Evolutionary conservation across 2,329 filamentous ascomycete species (phyloP).

Genomic region (Colletotrichum melonis): DNA sequence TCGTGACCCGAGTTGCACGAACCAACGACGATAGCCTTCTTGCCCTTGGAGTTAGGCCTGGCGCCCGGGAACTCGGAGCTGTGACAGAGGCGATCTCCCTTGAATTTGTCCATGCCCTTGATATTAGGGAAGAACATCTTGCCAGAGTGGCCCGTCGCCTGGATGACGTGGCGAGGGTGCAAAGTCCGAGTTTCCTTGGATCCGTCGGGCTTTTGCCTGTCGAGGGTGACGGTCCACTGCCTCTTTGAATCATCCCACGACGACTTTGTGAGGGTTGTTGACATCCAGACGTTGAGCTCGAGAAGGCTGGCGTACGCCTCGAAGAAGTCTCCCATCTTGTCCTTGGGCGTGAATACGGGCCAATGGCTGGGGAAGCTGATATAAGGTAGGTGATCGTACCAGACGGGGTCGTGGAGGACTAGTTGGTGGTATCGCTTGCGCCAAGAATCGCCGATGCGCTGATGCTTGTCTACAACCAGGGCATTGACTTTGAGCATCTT

Average conservation of each 20-base stretch:
- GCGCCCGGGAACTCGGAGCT: slow-evolving; percentile 69
- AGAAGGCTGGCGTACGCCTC: slow-evolving; percentile 70
- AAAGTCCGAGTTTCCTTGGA: slow-evolving; percentile 63
- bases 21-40: slow-evolving; percentile 74
- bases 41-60: slow-evolving; percentile 56
- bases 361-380: slow-evolving; percentile 69
- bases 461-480: slow-evolving; percentile 63
- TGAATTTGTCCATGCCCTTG: slow-evolving; percentile 63
- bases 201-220: slow-evolving; percentile 55
- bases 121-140: slow-evolving; percentile 69
- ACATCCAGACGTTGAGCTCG: slow-evolving; percentile 74
- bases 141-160: slow-evolving; percentile 76
- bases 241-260: slow-evolving; percentile 60
- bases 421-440: slow-evolving; percentile 65
- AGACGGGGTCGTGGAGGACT: slow-evolving; percentile 73
- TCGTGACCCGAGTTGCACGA: slow-evolving; percentile 78
- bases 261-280: slow-evolving; percentile 56
- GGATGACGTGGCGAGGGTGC: slow-evolving; percentile 72
- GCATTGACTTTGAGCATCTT: slow-evolving; percentile 66
- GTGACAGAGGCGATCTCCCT: slow-evolving; percentile 68
- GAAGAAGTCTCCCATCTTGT: slow-evolving; percentile 74
- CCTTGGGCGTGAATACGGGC: slow-evolving; percentile 76
- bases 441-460: slow-evolving; percentile 70
- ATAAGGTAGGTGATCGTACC: slow-evolving; percentile 69
- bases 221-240: slow-evolving; percentile 67